Conservation (phyloP, 495 filamentous ascomycete genomes). For the Podospora anserina region DNA sequence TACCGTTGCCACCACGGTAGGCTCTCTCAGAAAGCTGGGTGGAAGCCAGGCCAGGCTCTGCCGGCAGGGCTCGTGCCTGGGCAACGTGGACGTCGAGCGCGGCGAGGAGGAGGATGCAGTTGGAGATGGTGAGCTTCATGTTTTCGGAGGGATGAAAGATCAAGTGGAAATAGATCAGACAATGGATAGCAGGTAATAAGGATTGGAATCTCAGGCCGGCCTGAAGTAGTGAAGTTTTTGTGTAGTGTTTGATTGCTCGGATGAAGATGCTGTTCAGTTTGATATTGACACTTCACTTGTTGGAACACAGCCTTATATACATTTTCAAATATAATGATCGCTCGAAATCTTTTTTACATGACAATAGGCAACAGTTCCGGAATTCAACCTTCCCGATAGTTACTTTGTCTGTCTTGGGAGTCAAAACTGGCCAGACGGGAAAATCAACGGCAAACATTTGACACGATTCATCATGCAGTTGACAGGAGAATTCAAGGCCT, state of each 20-base stretch:
- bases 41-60: neutral
- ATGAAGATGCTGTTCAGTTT: neutral
- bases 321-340: neutral
- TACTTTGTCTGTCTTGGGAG: neutral
- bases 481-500: neutral
- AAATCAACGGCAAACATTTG: neutral
- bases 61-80: neutral
- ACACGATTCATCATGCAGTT: neutral
- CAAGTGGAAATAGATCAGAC: neutral
- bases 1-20: too few species aligned
- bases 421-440: neutral
- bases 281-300: neutral
- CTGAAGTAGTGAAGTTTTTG: neutral
- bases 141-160: neutral
- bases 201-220: neutral
- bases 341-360: neutral
- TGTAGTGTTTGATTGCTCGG: neutral
- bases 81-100: neutral
- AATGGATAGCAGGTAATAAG: neutral
- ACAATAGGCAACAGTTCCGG: neutral
- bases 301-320: neutral
- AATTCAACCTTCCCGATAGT: neutral
- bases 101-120: neutral
- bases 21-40: neutral
- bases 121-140: neutral